Percentiles rank a stretch among this genome's conserved stretches.
These are phyloP conservation scores for Blepharisma japonicum DNA, from an alignment of 73 alveolate genomes.

Conservation along the genomic window DNA sequence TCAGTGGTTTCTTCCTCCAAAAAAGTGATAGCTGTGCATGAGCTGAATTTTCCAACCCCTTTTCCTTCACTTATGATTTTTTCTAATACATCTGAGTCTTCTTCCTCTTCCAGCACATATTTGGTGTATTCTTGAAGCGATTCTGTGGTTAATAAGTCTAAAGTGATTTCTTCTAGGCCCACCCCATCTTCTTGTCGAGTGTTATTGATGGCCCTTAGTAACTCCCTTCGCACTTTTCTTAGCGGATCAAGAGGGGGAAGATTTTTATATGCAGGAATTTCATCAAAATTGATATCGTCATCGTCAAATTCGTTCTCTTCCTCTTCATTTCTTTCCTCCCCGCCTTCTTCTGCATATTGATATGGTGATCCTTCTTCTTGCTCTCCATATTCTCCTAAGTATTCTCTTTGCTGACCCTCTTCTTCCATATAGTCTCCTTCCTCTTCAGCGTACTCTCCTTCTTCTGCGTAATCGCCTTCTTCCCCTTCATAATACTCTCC, in stretches of 20 bases:
- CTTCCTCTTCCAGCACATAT: slow-evolving; percentile 44
- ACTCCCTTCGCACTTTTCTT: slow-evolving; percentile 56
- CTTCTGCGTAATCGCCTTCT: slow-evolving; percentile 31
- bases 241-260: slow-evolving; percentile 55
- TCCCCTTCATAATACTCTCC: slow-evolving; percentile 42
- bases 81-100: slow-evolving; percentile 25
- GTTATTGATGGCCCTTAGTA: slow-evolving; percentile 44
- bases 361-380: slow-evolving; percentile 28
- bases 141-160: slow-evolving; percentile 35
- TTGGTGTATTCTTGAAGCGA: slow-evolving; percentile 44
- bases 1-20: slow-evolving; percentile 55
- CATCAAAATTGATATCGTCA: slow-evolving; percentile 48
- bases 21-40: slow-evolving; percentile 36
- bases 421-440: slow-evolving; percentile 14
- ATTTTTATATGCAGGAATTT: slow-evolving; percentile 58
- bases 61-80: slow-evolving; percentile 34
- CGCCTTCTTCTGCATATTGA: slow-evolving; percentile 29
- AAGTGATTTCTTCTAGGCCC: slow-evolving; percentile 32
- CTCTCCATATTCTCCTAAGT: slow-evolving; percentile 32
- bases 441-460: slow-evolving; percentile 15
- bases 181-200: slow-evolving; percentile 39
- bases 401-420: slow-evolving; percentile 31
- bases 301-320: slow-evolving; percentile 36
- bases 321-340: slow-evolving; percentile 26
- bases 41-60: slow-evolving; percentile 40